Evolutionary conservation across 495 filamentous ascomycete genomes (phyloP).

Genomic region (Penicillium samsonianum): DNA sequence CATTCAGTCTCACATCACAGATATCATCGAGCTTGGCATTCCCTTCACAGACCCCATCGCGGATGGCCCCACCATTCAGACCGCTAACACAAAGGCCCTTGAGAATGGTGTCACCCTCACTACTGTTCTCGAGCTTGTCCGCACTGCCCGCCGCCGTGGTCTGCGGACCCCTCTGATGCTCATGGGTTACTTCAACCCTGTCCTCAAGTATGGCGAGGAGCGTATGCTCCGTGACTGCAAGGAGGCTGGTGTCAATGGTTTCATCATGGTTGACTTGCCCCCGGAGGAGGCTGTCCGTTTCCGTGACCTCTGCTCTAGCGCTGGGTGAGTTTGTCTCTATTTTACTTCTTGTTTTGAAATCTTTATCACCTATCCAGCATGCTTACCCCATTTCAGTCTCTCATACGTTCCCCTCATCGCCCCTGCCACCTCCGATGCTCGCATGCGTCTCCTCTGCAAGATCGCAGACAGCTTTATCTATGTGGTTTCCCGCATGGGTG

Average conservation of each 20-base stretch:
- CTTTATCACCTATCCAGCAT: neutral
- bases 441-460: constrained; percentile 93
- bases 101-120: constrained; percentile 83
- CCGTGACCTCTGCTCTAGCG: constrained; percentile 75
- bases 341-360: neutral
- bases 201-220: constrained; percentile 92
- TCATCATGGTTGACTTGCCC: constrained; percentile 95
- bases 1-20: neutral
- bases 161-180: constrained; percentile 80
- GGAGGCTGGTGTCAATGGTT: constrained; percentile 88
- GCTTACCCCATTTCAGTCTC: constrained; percentile 50
- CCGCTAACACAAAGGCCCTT: constrained; percentile 83
- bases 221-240: constrained; percentile 81
- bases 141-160: constrained; percentile 71
- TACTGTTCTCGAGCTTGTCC: constrained; percentile 75
- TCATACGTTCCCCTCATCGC: constrained; percentile 96
- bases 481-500: constrained; percentile 96
- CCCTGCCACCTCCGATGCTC: constrained; percentile 84
- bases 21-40: constrained; percentile 53
- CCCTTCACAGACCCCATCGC: constrained; percentile 99
- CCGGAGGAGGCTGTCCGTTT: constrained; percentile 96
- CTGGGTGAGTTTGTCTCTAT: constrained; percentile 55
- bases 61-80: constrained; percentile 93
- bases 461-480: constrained; percentile 99
- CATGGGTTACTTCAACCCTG: constrained; percentile 99